Conservation (phyloP, 2,329 filamentous ascomycete genomes). For the Chaetothyriales sp. region DNA sequence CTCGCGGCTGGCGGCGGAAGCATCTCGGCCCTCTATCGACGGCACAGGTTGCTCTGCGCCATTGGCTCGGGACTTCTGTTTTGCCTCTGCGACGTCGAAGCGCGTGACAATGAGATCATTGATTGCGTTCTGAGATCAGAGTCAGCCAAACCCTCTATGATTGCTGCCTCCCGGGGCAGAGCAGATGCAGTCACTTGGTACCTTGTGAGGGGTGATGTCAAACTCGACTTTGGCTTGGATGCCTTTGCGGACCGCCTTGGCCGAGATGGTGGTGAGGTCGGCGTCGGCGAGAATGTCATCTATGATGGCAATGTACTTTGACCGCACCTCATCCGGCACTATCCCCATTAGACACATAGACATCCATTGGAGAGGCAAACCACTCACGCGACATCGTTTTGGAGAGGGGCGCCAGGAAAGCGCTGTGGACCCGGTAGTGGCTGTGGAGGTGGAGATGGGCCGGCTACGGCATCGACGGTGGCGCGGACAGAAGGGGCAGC, state of each 20-base stretch:
- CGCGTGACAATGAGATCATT: constrained; percentile 58
- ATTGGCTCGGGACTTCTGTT: constrained; percentile 20
- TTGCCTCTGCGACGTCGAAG: constrained; percentile 53
- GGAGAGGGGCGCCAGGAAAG: not conserved
- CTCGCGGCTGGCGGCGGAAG: constrained; percentile 8
- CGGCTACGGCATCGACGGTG: not conserved
- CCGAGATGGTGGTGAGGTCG: constrained; percentile 49
- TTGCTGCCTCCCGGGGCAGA: constrained; percentile 3
- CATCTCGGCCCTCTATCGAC: constrained; percentile 12
- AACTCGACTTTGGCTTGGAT: constrained; percentile 45
- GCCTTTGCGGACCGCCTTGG: constrained; percentile 49
- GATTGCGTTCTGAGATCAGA: constrained; percentile 31
- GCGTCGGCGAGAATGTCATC: constrained; percentile 45
- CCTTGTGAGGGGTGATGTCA: constrained; percentile 49
- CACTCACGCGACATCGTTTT: constrained; percentile 11
- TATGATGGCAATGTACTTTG: constrained; percentile 43
- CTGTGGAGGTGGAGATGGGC: not conserved
- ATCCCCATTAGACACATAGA: constrained; percentile 3
- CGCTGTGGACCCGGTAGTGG: not conserved
- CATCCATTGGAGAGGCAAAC: not conserved
- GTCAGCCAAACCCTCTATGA: constrained; percentile 5
- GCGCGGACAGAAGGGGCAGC: not conserved
- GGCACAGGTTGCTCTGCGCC: constrained; percentile 24
- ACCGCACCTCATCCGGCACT: constrained; percentile 36
- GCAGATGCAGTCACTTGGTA: constrained; percentile 19